Evolutionary conservation across 148 eudicot genomes (phyloP).

Genomic region (Rhododendron simsii): DNA sequence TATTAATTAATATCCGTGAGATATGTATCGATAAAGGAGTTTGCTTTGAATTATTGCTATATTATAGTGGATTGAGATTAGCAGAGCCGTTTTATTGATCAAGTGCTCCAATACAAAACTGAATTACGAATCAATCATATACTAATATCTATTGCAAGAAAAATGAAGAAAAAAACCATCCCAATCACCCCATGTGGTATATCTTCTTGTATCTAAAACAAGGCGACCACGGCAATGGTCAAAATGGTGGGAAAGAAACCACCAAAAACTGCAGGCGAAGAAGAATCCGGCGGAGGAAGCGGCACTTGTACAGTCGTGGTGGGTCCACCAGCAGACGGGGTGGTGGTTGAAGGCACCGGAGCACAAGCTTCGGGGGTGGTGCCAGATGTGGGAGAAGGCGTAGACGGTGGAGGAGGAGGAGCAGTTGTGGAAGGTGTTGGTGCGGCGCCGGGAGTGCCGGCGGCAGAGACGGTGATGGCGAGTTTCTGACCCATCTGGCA

Average conservation of each 20-base stretch:
- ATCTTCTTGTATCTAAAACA: neutral
- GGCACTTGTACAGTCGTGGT: neutral
- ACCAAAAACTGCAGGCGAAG: constrained; percentile 1
- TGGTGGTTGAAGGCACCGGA: neutral
- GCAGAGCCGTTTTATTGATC: too few species aligned
- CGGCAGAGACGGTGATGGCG: constrained; percentile 4
- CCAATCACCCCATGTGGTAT: neutral
- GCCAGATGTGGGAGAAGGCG: constrained; percentile 6
- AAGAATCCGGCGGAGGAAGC: neutral
- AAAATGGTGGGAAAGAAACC: neutral
- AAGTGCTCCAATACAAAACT: too few species aligned
- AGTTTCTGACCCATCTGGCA: constrained; percentile 16
- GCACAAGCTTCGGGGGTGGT: constrained; percentile 15
- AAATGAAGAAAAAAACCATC: neutral
- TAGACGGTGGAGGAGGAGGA: neutral
- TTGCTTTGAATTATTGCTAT: too few species aligned
- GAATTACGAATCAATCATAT: too few species aligned
- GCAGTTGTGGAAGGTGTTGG: neutral
- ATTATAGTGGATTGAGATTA: too few species aligned
- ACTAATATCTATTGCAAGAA: neutral
- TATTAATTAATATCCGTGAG: too few species aligned
- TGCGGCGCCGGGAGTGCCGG: neutral
- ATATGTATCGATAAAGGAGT: too few species aligned
- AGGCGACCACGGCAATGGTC: neutral
- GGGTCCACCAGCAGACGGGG: neutral